Evolutionary conservation across 768 basidiomycete species (phyloP).

Genomic region (Tulasnella sp.): DNA sequence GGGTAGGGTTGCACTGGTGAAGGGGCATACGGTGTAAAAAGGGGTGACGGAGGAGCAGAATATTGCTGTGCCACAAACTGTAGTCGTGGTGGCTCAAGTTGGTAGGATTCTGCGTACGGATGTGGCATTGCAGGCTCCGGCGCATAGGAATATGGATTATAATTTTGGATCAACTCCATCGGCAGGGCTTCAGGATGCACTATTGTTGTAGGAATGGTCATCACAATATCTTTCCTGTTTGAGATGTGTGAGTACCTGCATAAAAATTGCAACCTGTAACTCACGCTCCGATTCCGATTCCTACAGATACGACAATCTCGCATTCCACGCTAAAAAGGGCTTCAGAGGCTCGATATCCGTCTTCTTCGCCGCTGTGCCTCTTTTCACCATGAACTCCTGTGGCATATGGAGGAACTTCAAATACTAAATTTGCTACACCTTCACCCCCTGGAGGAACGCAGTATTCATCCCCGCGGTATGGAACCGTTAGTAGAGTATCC

Average conservation of each 20-base stretch:
- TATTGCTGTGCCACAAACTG: neutral
- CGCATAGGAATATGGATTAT: slow-evolving; percentile 5
- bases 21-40: neutral
- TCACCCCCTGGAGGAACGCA: slow-evolving; percentile 59
- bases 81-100: slow-evolving; percentile 9
- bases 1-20: slow-evolving; percentile 1
- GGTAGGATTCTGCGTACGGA: neutral
- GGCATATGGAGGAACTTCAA: slow-evolving; percentile 60
- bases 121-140: neutral
- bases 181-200: slow-evolving; percentile 45
- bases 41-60: slow-evolving; percentile 11
- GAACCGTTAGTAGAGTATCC: slow-evolving; percentile 53
- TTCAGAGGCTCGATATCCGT: slow-evolving; percentile 19
- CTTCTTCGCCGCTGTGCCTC: slow-evolving; percentile 40
- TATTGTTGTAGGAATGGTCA: slow-evolving; percentile 44
- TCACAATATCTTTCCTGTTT: slow-evolving; percentile 52
- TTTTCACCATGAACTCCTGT: slow-evolving; percentile 51
- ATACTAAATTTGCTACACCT: slow-evolving; percentile 65
- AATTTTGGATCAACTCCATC: too few species aligned
- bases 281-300: slow-evolving; percentile 64
- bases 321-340: slow-evolving; percentile 55
- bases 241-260: neutral
- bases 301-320: slow-evolving; percentile 45
- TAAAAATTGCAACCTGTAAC: slow-evolving; percentile 19
- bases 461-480: slow-evolving; percentile 65